Evolutionary conservation across 805 yeast species (phyloP).

Genomic region (Barnettozyma sp.): DNA sequence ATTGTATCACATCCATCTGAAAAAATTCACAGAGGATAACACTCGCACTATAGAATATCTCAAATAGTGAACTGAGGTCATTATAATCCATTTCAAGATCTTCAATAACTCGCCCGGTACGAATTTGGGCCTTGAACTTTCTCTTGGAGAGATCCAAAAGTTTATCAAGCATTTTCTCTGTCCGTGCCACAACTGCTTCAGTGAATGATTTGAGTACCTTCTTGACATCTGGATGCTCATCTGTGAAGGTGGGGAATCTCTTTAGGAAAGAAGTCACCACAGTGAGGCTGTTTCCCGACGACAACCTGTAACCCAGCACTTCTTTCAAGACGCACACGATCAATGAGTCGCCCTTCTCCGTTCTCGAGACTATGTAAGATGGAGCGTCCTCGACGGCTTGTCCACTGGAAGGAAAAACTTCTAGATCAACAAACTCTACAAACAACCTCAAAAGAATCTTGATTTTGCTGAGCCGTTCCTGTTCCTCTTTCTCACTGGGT

Average conservation of each 20-base stretch:
- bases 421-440: constrained; percentile 52
- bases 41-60: constrained; percentile 37
- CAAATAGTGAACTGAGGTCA: constrained; percentile 30
- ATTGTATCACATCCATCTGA: constrained; percentile 31
- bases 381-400: constrained; percentile 42
- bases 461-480: constrained; percentile 34
- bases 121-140: constrained; percentile 50
- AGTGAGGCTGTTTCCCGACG: constrained; percentile 28
- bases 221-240: constrained; percentile 23
- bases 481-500: constrained; percentile 40
- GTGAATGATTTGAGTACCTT: constrained; percentile 36
- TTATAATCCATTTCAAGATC: constrained; percentile 33
- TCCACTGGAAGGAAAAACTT: constrained; percentile 40
- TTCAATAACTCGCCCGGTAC: constrained; percentile 52
- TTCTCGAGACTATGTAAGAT: constrained; percentile 31
- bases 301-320: constrained; percentile 34
- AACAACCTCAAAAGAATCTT: constrained; percentile 44
- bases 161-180: constrained; percentile 32
- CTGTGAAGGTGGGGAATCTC: constrained; percentile 34
- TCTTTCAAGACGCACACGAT: constrained; percentile 40
- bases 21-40: constrained; percentile 38
- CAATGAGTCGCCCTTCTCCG: constrained; percentile 32
- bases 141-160: constrained; percentile 31
- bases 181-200: constrained; percentile 33
- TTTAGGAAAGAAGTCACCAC: constrained; percentile 45